Percentiles rank a stretch among this genome's conserved stretches.
phyloP scores from a whole-genome alignment of 805 yeast genomes.

The Cyberlindnera suaveolens region DNA sequence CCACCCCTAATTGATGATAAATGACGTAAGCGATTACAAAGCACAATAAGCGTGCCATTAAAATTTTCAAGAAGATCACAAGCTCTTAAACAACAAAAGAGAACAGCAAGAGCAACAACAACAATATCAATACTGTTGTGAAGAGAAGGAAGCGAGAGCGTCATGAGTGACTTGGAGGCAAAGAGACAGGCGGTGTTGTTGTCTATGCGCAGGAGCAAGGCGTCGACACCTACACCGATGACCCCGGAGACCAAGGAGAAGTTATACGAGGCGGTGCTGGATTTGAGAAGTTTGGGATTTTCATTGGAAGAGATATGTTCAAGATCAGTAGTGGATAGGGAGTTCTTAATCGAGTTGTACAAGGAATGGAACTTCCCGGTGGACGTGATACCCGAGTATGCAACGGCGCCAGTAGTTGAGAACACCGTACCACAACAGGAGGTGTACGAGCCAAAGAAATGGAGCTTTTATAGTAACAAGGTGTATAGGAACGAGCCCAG shows the following conservation, averaged over 20 bases:
- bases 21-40: no score
- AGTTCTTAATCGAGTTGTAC: slow-evolving; percentile 15
- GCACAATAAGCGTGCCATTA: no score
- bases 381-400: slow-evolving; percentile 1
- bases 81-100: no score
- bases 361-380: slow-evolving; percentile 16
- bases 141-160: no score
- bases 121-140: no score
- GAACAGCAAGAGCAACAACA: neutral
- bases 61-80: no score
- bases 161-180: slow-evolving; percentile 12
- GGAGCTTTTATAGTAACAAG: slow-evolving; percentile 10
- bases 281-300: slow-evolving; percentile 20
- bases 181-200: slow-evolving; percentile 22
- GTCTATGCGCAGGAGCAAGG: slow-evolving; percentile 13
- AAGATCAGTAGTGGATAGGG: slow-evolving; percentile 13
- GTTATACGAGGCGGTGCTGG: slow-evolving; percentile 17
- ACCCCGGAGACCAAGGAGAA: neutral
- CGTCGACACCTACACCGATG: neutral
- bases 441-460: slow-evolving; percentile 3
- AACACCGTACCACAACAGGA: neutral
- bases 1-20: no score
- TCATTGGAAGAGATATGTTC: slow-evolving; percentile 16
- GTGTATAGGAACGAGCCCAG: slow-evolving; percentile 11
- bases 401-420: neutral